Conservation (phyloP, 768 basidiomycete species). For the Lactifluus volemus region DNA sequence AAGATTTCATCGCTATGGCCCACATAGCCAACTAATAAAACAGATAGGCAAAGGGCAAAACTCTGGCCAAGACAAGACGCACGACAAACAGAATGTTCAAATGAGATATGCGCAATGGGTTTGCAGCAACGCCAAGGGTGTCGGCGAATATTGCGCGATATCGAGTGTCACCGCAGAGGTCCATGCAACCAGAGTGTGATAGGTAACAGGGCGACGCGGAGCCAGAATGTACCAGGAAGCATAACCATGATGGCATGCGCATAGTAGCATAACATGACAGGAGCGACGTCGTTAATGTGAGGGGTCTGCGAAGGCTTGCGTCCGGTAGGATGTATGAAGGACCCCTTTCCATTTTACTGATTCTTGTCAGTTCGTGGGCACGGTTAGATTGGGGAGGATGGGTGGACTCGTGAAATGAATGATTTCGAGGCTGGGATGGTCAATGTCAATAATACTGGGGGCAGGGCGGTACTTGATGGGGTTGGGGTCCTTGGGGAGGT, state of each 20-base stretch:
- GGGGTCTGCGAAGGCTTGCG: conserved; percentile 1
- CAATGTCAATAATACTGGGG: background rate
- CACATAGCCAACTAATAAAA: conserved; percentile 1
- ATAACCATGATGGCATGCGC: conserved; percentile 15
- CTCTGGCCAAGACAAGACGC: background rate
- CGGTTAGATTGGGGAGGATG: background rate
- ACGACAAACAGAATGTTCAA: conserved; percentile 11
- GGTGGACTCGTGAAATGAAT: conserved; percentile 13
- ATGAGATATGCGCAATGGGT: conserved; percentile 2
- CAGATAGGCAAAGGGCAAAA: background rate
- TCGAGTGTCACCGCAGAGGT: background rate
- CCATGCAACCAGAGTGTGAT: conserved; percentile 13
- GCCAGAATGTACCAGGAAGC: conserved; percentile 2
- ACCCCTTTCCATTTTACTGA: background rate
- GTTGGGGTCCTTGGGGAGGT: background rate
- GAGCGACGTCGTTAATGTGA: background rate
- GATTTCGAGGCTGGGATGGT: background rate
- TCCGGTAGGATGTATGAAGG: conserved; percentile 3
- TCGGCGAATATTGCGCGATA: background rate
- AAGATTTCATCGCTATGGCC: conserved; percentile 5
- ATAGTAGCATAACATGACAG: conserved; percentile 12
- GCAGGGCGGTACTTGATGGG: no score
- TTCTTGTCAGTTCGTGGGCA: background rate
- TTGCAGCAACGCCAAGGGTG: background rate
- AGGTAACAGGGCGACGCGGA: conserved; percentile 9